A percentile compares a stretch with the other conserved stretches of the same genome.
phyloP scores from a whole-genome alignment of 257 asterid species.

The Fraxinus cuspidata region DNA sequence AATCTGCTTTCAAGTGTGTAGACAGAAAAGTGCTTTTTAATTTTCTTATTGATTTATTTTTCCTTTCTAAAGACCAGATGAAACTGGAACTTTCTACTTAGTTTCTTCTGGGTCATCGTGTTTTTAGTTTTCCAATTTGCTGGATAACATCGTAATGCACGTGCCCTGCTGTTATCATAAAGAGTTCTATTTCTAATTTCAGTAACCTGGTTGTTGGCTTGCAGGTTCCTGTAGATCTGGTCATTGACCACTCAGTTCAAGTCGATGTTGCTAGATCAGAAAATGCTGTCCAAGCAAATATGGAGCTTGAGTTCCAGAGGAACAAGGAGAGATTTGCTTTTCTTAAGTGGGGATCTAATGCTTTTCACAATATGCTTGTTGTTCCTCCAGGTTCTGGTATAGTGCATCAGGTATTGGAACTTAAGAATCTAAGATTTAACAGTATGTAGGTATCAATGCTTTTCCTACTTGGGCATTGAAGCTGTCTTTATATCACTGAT shows the following conservation, averaged over 20 bases:
- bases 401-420: constrained; percentile 78
- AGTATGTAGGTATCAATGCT: neutral
- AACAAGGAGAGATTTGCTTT: constrained; percentile 98
- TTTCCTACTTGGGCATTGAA: neutral
- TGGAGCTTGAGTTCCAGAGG: constrained; percentile 92
- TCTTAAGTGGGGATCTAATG: constrained; percentile 97
- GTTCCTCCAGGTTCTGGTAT: constrained; percentile 99
- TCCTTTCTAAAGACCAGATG: neutral
- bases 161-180: neutral
- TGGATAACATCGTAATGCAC: neutral
- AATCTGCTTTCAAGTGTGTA: constrained; percentile 1
- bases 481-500: constrained; percentile 3
- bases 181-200: constrained; percentile 6
- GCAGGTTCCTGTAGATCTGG: constrained; percentile 98
- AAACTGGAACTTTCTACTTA: neutral
- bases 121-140: neutral
- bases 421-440: constrained; percentile 22
- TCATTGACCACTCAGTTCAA: constrained; percentile 95
- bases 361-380: constrained; percentile 95
- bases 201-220: constrained; percentile 26
- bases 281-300: constrained; percentile 90
- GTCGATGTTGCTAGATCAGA: constrained; percentile 90
- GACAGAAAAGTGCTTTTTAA: neutral
- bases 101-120: neutral
- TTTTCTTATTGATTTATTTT: neutral